phyloP scores from a whole-genome alignment of 306 rosid genomes.

The Benincasa hispida region DNA sequence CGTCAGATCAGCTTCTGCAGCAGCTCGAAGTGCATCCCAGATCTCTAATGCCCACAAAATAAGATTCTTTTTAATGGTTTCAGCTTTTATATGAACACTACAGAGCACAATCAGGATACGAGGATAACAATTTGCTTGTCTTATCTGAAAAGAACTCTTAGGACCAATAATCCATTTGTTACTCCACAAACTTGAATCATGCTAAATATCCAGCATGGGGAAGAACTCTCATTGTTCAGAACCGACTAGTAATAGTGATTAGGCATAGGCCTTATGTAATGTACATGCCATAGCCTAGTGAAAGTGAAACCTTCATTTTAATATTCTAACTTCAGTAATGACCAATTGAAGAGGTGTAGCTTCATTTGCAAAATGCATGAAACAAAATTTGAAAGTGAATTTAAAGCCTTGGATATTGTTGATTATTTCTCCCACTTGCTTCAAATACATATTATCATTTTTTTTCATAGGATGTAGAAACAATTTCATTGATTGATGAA shows the following conservation, averaged over 20 bases:
- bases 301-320: too few relatives aligned
- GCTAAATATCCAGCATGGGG: too few relatives aligned
- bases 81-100: background rate
- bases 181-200: too few relatives aligned
- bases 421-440: background rate
- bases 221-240: too few relatives aligned
- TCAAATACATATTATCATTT: background rate
- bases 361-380: background rate
- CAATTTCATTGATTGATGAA: too few relatives aligned
- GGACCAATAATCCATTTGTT: too few relatives aligned
- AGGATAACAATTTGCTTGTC: background rate
- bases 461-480: too few relatives aligned
- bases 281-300: background rate
- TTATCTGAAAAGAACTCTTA: too few relatives aligned
- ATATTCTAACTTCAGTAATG: background rate
- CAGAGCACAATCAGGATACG: background rate
- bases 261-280: too few relatives aligned
- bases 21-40: slow-evolving; percentile 99
- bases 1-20: slow-evolving; percentile 79
- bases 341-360: background rate
- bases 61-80: background rate
- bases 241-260: too few relatives aligned
- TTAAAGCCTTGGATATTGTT: background rate
- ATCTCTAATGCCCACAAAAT: slow-evolving; percentile 46
- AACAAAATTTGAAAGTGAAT: background rate